Evolutionary conservation across 768 basidiomycete species (phyloP).

Genomic region (Suillus tomentosus): DNA sequence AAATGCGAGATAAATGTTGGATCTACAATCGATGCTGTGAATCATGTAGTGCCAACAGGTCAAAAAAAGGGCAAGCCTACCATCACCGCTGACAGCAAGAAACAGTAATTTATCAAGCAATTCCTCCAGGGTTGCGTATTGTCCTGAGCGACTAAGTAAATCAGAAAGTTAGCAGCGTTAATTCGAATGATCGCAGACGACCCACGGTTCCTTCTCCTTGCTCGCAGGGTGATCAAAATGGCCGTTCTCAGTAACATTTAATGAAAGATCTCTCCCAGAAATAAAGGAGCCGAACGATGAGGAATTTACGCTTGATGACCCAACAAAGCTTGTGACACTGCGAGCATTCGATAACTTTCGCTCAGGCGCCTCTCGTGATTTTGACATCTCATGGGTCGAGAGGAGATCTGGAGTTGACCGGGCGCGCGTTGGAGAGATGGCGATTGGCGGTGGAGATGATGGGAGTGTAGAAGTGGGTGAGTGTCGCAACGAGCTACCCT

Average conservation of each 20-base stretch:
- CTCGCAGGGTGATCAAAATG: conserved; percentile 23
- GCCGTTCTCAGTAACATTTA: conserved; percentile 28
- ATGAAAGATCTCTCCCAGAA: conserved; percentile 17
- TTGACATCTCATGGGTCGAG: conserved; percentile 43
- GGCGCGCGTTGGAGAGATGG: conserved; percentile 53
- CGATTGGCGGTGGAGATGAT: conserved; percentile 38
- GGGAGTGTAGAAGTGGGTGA: conserved; percentile 38
- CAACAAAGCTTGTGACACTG: conserved; percentile 28
- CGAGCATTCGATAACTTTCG: conserved; percentile 34
- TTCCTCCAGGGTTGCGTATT: conserved; percentile 78
- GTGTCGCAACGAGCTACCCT: conserved; percentile 28
- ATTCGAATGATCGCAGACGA: conserved; percentile 15
- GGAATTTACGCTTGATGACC: conserved; percentile 25
- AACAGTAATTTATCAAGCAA: conserved; percentile 82
- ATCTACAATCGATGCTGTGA: conserved; percentile 46
- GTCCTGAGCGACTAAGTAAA: conserved; percentile 50
- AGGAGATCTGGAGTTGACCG: conserved; percentile 58
- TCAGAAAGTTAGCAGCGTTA: conserved; percentile 16
- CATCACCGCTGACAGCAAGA: conserved; percentile 82
- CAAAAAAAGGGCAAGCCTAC: conserved; percentile 38
- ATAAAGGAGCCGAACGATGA: conserved; percentile 17
- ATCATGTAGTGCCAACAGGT: conserved; percentile 12
- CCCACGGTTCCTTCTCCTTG: conserved; percentile 57
- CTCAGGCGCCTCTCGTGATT: conserved; percentile 26
- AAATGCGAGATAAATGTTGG: conserved; percentile 78